These are phyloP conservation scores for Diospyros lotus DNA, from an alignment of 148 eudicot species.

Conservation along the genomic window DNA sequence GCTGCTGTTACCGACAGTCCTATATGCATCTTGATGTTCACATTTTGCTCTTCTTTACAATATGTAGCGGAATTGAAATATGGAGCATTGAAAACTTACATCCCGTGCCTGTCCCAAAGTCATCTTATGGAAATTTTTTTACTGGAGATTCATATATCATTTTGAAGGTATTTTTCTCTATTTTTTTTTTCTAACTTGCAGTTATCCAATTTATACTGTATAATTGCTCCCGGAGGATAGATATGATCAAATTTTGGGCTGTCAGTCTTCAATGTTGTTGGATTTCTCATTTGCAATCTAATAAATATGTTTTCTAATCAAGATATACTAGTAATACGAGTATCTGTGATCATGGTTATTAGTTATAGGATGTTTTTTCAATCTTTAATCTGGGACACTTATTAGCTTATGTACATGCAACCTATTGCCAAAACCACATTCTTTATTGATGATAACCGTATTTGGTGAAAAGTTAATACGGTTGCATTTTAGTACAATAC, in stretches of 20 bases:
- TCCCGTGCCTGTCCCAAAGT: constrained; percentile 61
- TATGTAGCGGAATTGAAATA: constrained; percentile 75
- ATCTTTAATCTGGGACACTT: no score
- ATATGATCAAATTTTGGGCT: background rate
- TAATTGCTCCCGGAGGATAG: constrained; percentile 9
- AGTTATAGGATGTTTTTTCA: no score
- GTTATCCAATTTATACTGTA: background rate
- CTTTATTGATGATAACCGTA: background rate
- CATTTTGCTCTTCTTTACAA: constrained; percentile 39
- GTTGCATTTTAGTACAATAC: no score
- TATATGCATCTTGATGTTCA: background rate
- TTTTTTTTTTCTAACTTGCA: background rate
- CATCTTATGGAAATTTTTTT: constrained; percentile 79
- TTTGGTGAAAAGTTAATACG: background rate
- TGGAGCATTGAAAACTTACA: constrained; percentile 86
- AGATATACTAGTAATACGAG: no score
- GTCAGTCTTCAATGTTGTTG: background rate
- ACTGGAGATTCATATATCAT: constrained; percentile 79
- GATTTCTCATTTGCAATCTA: no score
- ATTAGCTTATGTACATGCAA: no score
- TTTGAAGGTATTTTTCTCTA: constrained; percentile 49
- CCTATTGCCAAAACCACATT: background rate
- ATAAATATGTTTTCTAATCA: no score
- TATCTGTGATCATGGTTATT: no score
- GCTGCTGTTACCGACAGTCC: no score